Evolutionary conservation across 768 basidiomycete genomes (phyloP), one percentile per base, ranked within the genome.

Genomic region (Ramaria sp.): DNA sequence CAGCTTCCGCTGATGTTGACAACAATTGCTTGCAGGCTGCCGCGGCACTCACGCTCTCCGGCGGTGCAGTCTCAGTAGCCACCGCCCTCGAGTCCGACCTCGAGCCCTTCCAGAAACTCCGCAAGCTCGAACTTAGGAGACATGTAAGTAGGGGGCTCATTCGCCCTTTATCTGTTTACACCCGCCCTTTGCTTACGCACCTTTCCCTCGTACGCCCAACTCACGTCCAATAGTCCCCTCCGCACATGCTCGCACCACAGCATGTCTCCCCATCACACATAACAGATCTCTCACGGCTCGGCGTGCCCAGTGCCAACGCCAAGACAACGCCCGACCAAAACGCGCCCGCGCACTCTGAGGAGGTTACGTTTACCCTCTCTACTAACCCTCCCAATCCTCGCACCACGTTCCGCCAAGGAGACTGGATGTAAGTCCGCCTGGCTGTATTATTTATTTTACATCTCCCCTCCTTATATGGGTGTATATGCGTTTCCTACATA

Each of bases 301-400:
- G 60, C 60, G 1, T 19, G 15, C 24, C 24, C 24, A 27, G 27
- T 27, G 27, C 27, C 27, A 27, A 27, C 27, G 27, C 27, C 27
- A 27, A 27, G 27, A 5, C 27, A 27, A 5, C 27, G 27, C 27
- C 27, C 27, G 27, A 27, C 27, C 27, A 27, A 27, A 27, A 27
- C 5, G 27, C 27, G 27, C 27, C 27, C 27, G 27, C 27, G 27
- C 27, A 52, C 7, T 10, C 34, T 37, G 27, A 27, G 27, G 27
- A 22, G 57, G 7, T 38, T n/a, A 33, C 33, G 13, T 68, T 60
- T 56, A 59, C 62, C n/a, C 60, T 86, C 53, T 87, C 84, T 17
- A 79, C 67, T 62, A 87, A 86, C 61, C 85, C 85, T 5, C 85
- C 85, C 12, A 87, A 86, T 64, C 81, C 83, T 13, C 76, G 78